phyloP scores from a whole-genome alignment of 1,284 basidiomycete species.

The Rhodotorula sp. region DNA sequence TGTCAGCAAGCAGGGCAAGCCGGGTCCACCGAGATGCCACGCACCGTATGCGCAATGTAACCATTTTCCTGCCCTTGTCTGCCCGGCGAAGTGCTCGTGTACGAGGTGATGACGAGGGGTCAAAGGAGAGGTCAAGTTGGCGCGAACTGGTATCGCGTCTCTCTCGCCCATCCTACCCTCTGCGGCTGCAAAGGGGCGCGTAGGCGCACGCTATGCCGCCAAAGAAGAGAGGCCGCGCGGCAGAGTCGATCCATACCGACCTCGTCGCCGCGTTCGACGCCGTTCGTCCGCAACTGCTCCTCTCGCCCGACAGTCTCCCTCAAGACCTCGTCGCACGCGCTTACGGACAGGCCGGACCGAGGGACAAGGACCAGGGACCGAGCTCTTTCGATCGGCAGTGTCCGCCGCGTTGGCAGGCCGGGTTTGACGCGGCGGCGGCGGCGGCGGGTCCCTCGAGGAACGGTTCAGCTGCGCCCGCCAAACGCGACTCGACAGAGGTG shows the following conservation, averaged over 20 bases:
- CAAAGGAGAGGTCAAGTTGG: background rate
- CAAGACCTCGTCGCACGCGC: constrained; percentile 16
- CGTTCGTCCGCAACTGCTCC: background rate
- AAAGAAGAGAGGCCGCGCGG: constrained; percentile 14
- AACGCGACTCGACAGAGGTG: background rate
- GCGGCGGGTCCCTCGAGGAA: background rate
- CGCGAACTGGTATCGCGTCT: background rate
- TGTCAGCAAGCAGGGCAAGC: background rate
- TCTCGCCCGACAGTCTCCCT: constrained; percentile 10
- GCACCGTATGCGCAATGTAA: background rate
- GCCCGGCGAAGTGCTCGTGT: too few relatives aligned
- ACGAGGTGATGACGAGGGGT: background rate
- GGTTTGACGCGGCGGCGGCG: background rate
- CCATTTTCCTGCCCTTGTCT: background rate
- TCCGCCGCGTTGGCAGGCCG: constrained; percentile 2
- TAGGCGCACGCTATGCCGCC: constrained; percentile 9
- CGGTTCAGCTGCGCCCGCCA: too few relatives aligned
- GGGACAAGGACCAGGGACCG: background rate
- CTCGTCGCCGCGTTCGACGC: constrained; percentile 6
- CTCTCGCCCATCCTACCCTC: background rate
- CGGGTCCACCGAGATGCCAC: background rate
- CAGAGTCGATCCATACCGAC: constrained; percentile 11
- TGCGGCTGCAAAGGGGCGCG: background rate
- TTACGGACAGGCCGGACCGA: constrained; percentile 23
- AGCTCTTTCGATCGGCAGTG: constrained; percentile 9